These are phyloP conservation scores for Xerocomus potaroensis DNA, from an alignment of 768 basidiomycete species.

Conservation along the genomic window DNA sequence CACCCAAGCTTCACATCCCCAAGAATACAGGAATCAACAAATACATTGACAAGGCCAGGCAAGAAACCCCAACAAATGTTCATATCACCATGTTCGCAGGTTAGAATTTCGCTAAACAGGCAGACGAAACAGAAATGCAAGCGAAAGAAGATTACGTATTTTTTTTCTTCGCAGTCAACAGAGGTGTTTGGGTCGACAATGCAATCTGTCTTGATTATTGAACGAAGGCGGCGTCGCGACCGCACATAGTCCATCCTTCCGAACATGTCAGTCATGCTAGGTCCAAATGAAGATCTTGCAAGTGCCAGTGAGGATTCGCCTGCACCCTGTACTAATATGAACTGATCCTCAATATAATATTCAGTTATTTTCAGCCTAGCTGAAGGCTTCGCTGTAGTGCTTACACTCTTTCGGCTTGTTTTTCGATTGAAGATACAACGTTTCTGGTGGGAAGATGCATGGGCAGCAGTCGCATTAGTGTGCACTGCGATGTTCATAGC, in stretches of 20 bases:
- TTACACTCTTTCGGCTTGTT: constrained; percentile 13
- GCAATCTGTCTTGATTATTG: too few species aligned
- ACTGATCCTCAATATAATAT: neutral
- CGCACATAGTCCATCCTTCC: neutral
- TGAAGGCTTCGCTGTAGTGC: constrained; percentile 4
- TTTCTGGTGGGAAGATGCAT: constrained; percentile 24
- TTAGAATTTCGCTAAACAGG: too few species aligned
- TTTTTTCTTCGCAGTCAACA: too few species aligned
- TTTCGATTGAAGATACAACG: constrained; percentile 15
- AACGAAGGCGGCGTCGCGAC: neutral
- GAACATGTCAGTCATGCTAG: neutral
- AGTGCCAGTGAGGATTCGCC: neutral
- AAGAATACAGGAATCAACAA: too few species aligned
- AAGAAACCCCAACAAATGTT: too few species aligned
- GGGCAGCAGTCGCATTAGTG: constrained; percentile 13
- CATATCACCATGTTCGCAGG: too few species aligned
- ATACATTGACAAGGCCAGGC: too few species aligned
- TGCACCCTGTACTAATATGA: neutral
- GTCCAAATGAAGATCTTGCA: neutral
- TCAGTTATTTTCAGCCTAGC: constrained; percentile 4
- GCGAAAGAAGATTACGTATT: too few species aligned
- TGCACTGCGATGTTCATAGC: neutral
- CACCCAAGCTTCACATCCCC: too few species aligned
- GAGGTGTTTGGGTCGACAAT: too few species aligned
- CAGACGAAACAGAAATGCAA: too few species aligned